Percentiles rank a stretch among this genome's conserved stretches.
Conservation (phyloP, 2,329 filamentous ascomycete species). For the Ophidiomyces ophidiicola region DNA sequence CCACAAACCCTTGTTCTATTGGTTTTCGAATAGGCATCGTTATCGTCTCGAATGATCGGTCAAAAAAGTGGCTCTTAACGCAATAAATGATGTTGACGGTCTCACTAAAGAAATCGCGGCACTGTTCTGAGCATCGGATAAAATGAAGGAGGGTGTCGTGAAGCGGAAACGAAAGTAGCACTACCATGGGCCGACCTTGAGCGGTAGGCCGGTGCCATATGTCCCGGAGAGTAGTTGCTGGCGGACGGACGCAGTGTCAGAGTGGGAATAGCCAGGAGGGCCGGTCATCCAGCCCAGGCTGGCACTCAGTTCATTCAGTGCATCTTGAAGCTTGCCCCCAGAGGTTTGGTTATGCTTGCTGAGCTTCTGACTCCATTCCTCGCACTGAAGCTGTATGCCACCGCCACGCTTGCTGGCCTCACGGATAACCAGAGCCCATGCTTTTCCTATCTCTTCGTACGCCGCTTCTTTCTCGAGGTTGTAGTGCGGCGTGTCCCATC, state of each 20-base stretch:
- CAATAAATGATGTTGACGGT: slow-evolving; percentile 3
- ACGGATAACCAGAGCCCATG: slow-evolving; percentile 81
- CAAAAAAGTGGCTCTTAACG: slow-evolving; percentile 6
- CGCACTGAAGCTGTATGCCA: slow-evolving; percentile 77
- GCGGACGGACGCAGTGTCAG: slow-evolving; percentile 38
- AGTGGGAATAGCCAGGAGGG: slow-evolving; percentile 22
- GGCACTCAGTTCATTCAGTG: slow-evolving; percentile 62
- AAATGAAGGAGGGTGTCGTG: background rate
- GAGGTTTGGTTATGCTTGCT: slow-evolving; percentile 79
- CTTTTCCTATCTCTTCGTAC: slow-evolving; percentile 89
- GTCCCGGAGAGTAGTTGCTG: slow-evolving; percentile 46
- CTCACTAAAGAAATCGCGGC: slow-evolving; percentile 7
- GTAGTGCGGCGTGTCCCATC: slow-evolving; percentile 81
- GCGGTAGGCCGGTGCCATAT: slow-evolving; percentile 42
- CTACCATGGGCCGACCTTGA: slow-evolving; percentile 47
- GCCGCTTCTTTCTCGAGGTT: slow-evolving; percentile 89
- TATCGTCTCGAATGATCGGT: slow-evolving; percentile 28
- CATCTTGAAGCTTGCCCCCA: slow-evolving; percentile 65
- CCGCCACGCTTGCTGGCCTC: slow-evolving; percentile 85
- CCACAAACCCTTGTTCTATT: slow-evolving; percentile 18
- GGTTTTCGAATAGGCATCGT: slow-evolving; percentile 35
- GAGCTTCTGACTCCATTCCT: slow-evolving; percentile 82
- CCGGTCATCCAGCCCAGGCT: slow-evolving; percentile 68
- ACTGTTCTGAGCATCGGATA: slow-evolving; percentile 8
- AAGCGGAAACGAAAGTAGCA: background rate